These are phyloP conservation scores for Tuber magnatum DNA, from an alignment of 495 filamentous ascomycete genomes.

Conservation along the genomic window DNA sequence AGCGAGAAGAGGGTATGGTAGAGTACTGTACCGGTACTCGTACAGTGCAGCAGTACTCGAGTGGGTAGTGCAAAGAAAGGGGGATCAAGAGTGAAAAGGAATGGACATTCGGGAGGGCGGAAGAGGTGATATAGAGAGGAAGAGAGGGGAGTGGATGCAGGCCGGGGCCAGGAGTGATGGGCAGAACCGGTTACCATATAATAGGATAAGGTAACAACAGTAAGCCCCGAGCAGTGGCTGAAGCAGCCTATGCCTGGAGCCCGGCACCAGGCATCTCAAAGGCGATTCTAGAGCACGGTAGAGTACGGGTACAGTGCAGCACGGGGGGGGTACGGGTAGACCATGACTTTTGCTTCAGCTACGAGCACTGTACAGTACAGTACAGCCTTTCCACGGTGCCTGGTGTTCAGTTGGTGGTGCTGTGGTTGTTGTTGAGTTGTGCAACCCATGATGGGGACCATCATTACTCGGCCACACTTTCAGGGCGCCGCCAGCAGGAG, in stretches of 20 bases:
- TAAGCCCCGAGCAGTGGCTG: background rate
- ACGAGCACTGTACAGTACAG: too few species aligned
- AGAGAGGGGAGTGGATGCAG: background rate
- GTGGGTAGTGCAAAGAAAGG: background rate
- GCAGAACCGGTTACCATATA: background rate
- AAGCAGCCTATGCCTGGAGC: background rate
- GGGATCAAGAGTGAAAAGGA: background rate
- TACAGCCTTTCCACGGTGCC: too few species aligned
- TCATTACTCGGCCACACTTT: background rate
- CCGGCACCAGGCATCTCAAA: background rate
- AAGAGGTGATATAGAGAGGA: background rate
- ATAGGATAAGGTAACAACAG: background rate
- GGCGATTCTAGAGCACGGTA: background rate
- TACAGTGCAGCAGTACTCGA: background rate
- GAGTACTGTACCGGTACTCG: too few species aligned
- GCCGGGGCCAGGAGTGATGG: background rate
- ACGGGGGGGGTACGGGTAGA: too few species aligned
- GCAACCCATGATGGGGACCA: background rate
- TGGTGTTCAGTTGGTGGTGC: too few species aligned
- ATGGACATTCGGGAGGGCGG: conserved; percentile 1
- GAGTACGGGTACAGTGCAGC: too few species aligned
- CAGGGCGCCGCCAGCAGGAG: background rate
- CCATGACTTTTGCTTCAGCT: too few species aligned
- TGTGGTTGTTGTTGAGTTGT: background rate
- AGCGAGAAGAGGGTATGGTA: background rate